A percentile compares a stretch with the other conserved stretches of the same genome.
These are phyloP conservation scores for Solanum sejunctum DNA, from an alignment of 257 asterid genomes.

Conservation along the genomic window DNA sequence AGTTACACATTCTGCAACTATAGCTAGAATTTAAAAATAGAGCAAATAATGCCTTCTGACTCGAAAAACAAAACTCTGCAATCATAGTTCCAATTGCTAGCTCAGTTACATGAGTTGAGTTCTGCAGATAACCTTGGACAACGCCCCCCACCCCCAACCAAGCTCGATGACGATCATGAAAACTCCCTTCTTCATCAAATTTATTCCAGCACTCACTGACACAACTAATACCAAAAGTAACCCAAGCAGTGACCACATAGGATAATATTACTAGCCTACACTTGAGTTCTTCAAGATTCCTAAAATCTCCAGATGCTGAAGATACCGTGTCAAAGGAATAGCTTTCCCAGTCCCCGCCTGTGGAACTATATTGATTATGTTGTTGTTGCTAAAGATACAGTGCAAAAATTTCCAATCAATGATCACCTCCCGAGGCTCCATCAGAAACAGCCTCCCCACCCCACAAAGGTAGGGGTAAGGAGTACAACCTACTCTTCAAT, in stretches of 20 bases:
- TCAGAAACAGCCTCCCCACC: too few relatives aligned
- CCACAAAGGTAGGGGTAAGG: too few relatives aligned
- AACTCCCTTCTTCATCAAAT: background rate
- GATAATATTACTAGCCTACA: background rate
- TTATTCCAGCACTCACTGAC: background rate
- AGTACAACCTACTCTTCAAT: too few relatives aligned
- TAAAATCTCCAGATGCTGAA: background rate
- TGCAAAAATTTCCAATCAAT: background rate
- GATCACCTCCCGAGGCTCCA: background rate
- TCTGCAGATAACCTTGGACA: background rate
- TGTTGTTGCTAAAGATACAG: background rate
- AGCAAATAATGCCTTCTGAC: background rate
- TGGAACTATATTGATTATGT: too few relatives aligned
- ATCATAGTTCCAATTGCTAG: background rate
- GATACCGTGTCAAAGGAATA: background rate
- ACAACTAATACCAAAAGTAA: background rate
- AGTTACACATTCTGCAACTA: background rate
- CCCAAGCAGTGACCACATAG: background rate
- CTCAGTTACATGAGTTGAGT: background rate
- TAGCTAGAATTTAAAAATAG: background rate
- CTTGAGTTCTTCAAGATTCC: background rate
- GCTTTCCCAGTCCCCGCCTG: too few relatives aligned
- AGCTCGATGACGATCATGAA: background rate
- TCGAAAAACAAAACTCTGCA: background rate
- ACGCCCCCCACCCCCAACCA: background rate